Percentiles rank a stretch among this genome's conserved stretches.
phyloP scores from a whole-genome alignment of 441 rosid species.

The Euphorbia schlechtendalii region DNA sequence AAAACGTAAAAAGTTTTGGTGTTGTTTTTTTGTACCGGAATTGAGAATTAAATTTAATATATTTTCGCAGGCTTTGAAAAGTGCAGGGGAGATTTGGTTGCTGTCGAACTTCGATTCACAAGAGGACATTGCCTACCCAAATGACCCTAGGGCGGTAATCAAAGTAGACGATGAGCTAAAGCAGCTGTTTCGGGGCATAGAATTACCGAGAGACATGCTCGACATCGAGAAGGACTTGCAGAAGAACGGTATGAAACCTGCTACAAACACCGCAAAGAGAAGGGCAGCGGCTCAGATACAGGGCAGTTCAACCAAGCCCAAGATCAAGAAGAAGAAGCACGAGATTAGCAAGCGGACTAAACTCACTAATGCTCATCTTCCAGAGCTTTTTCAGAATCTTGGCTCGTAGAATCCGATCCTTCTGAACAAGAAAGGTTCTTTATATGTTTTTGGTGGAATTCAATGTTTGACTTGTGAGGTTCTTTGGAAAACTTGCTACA shows the following conservation, averaged over 20 bases:
- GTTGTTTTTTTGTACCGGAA: too few relatives aligned
- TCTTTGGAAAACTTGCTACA: too few relatives aligned
- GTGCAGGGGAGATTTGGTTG: conserved; percentile 61
- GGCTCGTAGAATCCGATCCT: too few relatives aligned
- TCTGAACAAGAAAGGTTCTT: too few relatives aligned
- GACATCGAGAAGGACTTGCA: conserved; percentile 80
- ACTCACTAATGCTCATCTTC: conserved; percentile 83
- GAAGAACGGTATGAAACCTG: conserved; percentile 84
- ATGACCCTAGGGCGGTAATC: conserved; percentile 57
- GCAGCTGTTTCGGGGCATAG: conserved; percentile 48
- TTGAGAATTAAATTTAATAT: too few relatives aligned
- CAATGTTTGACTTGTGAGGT: too few relatives aligned
- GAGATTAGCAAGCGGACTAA: conserved; percentile 83
- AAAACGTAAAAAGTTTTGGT: too few relatives aligned
- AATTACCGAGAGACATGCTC: conserved; percentile 69
- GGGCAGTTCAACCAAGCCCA: conserved; percentile 50
- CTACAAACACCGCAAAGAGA: conserved; percentile 70
- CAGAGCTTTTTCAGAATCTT: conserved; percentile 65
- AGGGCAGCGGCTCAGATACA: conserved; percentile 72
- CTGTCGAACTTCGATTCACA: conserved; percentile 64
- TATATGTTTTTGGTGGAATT: too few relatives aligned
- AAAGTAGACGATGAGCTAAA: conserved; percentile 76
- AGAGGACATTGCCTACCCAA: conserved; percentile 79
- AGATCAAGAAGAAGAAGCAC: conserved; percentile 68
- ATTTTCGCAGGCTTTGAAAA: conserved; percentile 54